These are phyloP conservation scores for Venturia asperata DNA, from an alignment of 2,329 filamentous ascomycete species.

Conservation along the genomic window DNA sequence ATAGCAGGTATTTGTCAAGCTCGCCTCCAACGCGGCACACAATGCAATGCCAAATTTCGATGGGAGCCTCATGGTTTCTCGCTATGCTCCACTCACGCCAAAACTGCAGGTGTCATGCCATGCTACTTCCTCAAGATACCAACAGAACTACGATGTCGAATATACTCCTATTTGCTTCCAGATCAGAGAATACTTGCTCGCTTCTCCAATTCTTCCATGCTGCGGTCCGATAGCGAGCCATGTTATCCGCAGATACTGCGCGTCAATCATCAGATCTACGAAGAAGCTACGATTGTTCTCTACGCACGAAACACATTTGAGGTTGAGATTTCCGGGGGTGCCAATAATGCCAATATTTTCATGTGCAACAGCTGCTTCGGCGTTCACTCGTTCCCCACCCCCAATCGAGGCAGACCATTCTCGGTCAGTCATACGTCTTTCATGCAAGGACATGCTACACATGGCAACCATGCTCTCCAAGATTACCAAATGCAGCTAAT, in stretches of 20 bases:
- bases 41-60: background rate
- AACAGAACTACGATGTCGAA: slow-evolving; percentile 6
- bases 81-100: background rate
- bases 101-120: background rate
- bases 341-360: background rate
- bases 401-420: background rate
- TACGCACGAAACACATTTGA: background rate
- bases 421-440: background rate
- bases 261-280: slow-evolving; percentile 6
- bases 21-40: background rate
- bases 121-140: slow-evolving; percentile 10
- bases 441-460: background rate
- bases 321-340: background rate
- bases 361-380: slow-evolving; percentile 8
- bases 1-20: background rate
- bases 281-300: background rate
- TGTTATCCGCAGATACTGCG: slow-evolving; percentile 3
- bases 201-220: background rate
- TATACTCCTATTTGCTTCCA: slow-evolving; percentile 9
- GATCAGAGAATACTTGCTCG: slow-evolving; percentile 8
- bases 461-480: slow-evolving; percentile 63
- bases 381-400: background rate
- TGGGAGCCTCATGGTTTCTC: slow-evolving; percentile 10
- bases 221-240: slow-evolving; percentile 1
- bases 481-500: slow-evolving; percentile 88